A percentile compares a stretch with the other conserved stretches of the same genome.
Evolutionary conservation across 2,329 filamentous ascomycete genomes (phyloP).

Genomic region (Pseudopyrenochaeta lycopersici): DNA sequence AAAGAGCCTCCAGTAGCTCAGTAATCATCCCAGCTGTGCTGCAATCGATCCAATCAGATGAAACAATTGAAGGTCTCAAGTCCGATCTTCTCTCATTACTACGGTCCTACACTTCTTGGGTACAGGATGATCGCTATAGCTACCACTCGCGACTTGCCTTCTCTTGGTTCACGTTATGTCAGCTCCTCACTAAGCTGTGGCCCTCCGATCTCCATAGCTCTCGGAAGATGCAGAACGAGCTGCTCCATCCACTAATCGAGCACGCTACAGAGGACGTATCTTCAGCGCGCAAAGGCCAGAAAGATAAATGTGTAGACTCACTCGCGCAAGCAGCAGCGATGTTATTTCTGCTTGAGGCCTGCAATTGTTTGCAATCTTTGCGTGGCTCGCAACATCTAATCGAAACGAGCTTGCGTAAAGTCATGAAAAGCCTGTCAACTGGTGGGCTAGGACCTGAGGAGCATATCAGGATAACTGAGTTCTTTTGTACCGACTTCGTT

Average conservation of each 20-base stretch:
- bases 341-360: conserved; percentile 38
- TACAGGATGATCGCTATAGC: conserved; percentile 30
- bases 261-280: conserved; percentile 35
- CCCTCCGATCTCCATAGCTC: conserved; percentile 40
- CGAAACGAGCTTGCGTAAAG: conserved; percentile 26
- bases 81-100: conserved; percentile 33
- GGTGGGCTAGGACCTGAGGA: conserved; percentile 21
- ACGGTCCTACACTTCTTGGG: conserved; percentile 27
- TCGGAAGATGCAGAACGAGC: conserved; percentile 27
- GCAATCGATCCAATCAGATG: conserved; percentile 33
- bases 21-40: conserved; percentile 40
- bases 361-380: conserved; percentile 32
- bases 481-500: conserved; percentile 39
- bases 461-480: conserved; percentile 25
- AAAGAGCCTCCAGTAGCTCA: conserved; percentile 37
- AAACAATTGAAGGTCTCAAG: conserved; percentile 29
- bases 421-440: conserved; percentile 31
- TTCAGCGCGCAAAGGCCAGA: conserved; percentile 12
- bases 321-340: conserved; percentile 31
- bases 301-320: conserved; percentile 22
- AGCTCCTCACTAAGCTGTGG: conserved; percentile 41
- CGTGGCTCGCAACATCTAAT: conserved; percentile 30
- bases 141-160: conserved; percentile 22
- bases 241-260: conserved; percentile 35
- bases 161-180: conserved; percentile 42